Evolutionary conservation across 176 grass and related monocot species (phyloP), one percentile per base, ranked within the genome.

Genomic region (Otatea glauca): DNA sequence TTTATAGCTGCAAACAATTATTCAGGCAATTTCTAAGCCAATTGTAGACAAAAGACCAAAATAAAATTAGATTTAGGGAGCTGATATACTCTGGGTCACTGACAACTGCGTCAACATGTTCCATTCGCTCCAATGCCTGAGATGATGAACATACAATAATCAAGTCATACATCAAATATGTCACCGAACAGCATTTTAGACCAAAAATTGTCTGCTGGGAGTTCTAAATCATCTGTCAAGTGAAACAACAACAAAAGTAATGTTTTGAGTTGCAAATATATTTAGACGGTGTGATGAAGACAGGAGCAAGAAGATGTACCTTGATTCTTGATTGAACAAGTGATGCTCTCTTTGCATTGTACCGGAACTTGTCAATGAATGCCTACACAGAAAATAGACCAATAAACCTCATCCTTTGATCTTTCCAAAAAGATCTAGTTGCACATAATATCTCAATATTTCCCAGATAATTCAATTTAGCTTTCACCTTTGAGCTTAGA

Each of bases 271-370:
- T 68, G 6, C 49, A 84, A 35, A 72, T 7, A 43, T 63, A 71
- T 65, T 20, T n/a, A 80, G 29, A 51, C 12, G 32, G 32, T 32
- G 50, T 45, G 13, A 78, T 37, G 11, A 53, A 66, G 29, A 80
- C 43, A 21, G 49, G 78, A 44, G 55, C 25, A 60, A 63, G 7
- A 80, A 91, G 69, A 34, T 70, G 41, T 76, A 97, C 94, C 94
- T 94, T 97, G 81, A 94, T 97, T 94, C 94, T 97, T 42, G 92
- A 97, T 84, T 97, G 94, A 92, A 97, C 94, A 94, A 97, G 92
- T 27, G 92, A 94, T 79, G 94, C 94, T 55, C 94, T 82, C 85
- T 97, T 97, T 83, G 94, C 94, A 86, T 94, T 97, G 86, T 95
- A 98, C 3, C 93, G 80, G 63, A 98, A 98, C 72, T 98, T 98